phyloP scores from a whole-genome alignment of 2,329 filamentous ascomycete genomes.

The Fusarium mexicanum region DNA sequence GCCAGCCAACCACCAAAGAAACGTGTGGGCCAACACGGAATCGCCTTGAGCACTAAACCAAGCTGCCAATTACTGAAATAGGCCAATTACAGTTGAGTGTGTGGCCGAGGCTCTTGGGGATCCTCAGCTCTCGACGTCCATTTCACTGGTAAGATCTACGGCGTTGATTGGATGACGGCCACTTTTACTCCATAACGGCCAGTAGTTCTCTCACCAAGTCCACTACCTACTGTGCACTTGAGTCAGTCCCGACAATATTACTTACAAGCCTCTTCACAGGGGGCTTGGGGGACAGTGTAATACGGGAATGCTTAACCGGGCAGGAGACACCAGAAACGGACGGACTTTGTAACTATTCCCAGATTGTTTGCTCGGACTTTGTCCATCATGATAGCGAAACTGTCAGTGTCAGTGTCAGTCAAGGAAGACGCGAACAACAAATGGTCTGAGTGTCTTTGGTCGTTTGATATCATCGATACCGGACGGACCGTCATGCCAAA shows the following conservation, averaged over 20 bases:
- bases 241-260: conserved; percentile 25
- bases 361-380: conserved; percentile 2
- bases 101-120: conserved; percentile 1
- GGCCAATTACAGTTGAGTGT: conserved; percentile 6
- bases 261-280: conserved; percentile 3
- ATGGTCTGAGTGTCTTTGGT: not conserved
- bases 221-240: conserved; percentile 12
- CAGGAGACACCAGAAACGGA: not conserved
- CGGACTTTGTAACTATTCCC: not conserved
- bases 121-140: not conserved
- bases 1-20: not conserved
- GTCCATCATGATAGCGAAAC: conserved; percentile 10
- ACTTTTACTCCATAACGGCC: not conserved
- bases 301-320: conserved; percentile 15
- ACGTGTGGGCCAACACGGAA: conserved; percentile 3
- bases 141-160: conserved; percentile 17
- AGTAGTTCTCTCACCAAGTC: not conserved
- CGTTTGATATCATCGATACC: not conserved
- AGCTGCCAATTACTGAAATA: conserved; percentile 9
- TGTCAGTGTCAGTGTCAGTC: not conserved
- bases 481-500: not conserved
- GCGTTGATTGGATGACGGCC: conserved; percentile 17
- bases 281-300: not conserved
- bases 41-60: not conserved
- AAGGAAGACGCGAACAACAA: not conserved